Evolutionary conservation across 768 basidiomycete species (phyloP), one percentile per base, ranked within the genome.

Genomic region (Sistotremastrum niveocremeum): DNA sequence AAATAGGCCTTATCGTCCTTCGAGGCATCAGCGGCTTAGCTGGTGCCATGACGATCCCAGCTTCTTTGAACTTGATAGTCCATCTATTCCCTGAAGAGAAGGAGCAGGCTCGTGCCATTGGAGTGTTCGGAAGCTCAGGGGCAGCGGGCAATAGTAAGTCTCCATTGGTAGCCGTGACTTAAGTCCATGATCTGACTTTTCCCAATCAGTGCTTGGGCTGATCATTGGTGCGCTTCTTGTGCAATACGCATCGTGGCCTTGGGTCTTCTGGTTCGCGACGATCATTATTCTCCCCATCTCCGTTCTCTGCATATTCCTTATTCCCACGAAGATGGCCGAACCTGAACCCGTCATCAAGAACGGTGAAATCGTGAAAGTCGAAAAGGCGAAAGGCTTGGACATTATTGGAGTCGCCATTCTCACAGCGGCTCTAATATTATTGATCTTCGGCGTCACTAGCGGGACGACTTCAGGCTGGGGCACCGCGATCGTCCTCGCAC

Each of bases 401-500:
- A 20, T 20, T 20, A 20, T 20, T 20, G 20, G 20, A 20, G 20
- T 20, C 20, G 20, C 20, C 20, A 20, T 20, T 20, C 20, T 20
- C 20, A 20, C 20, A 20, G 61, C 54, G 8, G 56, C 61, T 1
- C 61, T 59, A 42, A 61, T 62, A 33, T 53, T 65, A 32, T 59
- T 65, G 55, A 61, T 62, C 31, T 63, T 56, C 40, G 62, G 61
- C 10, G 56, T 66, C 45, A 66, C 61, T n/a, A 63, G 65, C 33
- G 74, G 71, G 20, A 66, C 77, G 5, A 62, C 65, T 11, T 57
- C 56, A 41, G 74, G 76, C 20, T 79, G 77, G 77, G 56, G 54
- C 4, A 56, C 64, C 1, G 64, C 71, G 4, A 50, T 56, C 11
- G 71, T 76, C 46, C 56, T 77, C 42, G 62, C 58, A 4, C 68